Evolutionary conservation across 2,329 filamentous ascomycete species (phyloP).

Genomic region (Cercospora sp.): DNA sequence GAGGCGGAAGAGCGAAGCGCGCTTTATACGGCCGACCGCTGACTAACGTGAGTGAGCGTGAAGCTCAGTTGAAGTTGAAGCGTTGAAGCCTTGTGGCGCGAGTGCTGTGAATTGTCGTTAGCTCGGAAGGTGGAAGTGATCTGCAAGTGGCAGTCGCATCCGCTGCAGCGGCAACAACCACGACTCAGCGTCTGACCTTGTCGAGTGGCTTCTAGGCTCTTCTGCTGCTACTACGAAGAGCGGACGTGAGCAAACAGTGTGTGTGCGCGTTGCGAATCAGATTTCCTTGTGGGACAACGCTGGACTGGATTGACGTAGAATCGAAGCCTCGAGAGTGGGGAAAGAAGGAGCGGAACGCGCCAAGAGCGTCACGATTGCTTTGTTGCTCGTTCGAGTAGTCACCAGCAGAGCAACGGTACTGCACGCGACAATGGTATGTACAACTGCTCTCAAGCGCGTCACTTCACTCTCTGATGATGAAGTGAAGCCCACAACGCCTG

Average conservation of each 20-base stretch:
- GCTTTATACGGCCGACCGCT: slow-evolving; percentile 23
- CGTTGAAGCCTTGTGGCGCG: slow-evolving; percentile 14
- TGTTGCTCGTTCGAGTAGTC: not conserved
- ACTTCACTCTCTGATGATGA: not conserved
- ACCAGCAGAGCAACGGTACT: not conserved
- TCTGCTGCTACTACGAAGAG: not conserved
- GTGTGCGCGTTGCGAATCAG: not conserved
- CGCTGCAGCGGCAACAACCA: slow-evolving; percentile 4
- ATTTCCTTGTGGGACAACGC: not conserved
- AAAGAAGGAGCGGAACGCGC: not conserved
- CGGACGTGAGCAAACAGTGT: not conserved
- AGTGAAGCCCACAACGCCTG: slow-evolving; percentile 42
- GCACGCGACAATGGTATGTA: slow-evolving; percentile 9
- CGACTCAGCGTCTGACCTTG: not conserved
- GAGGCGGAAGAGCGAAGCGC: slow-evolving; percentile 16
- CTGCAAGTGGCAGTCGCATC: not conserved
- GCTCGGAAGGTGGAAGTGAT: slow-evolving; percentile 4
- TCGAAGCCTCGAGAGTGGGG: not conserved
- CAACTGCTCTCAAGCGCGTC: not conserved
- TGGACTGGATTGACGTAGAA: not conserved
- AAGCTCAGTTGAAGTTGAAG: not conserved
- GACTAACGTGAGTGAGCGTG: slow-evolving; percentile 23
- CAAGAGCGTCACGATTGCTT: slow-evolving; percentile 1
- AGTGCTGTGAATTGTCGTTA: slow-evolving; percentile 20
- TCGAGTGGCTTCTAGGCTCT: not conserved